These are phyloP conservation scores for Fusarium sp. DNA, from an alignment of 2,329 filamentous ascomycete species.

Conservation along the genomic window DNA sequence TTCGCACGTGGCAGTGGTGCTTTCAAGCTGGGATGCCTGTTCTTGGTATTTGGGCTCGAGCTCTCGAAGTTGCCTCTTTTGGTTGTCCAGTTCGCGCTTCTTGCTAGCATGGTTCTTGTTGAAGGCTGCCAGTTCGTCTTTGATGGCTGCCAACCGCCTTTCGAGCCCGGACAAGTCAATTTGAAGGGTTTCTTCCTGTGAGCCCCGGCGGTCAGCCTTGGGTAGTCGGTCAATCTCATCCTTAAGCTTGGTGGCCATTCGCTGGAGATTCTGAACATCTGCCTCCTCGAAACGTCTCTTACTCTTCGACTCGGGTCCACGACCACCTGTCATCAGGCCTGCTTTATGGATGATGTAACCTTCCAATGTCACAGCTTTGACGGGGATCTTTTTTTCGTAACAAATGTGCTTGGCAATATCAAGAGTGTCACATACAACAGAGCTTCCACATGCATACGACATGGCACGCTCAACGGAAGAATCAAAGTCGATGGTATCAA, in stretches of 20 bases:
- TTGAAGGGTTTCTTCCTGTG: slow-evolving; percentile 82
- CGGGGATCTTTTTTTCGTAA: slow-evolving; percentile 83
- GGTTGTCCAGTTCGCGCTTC: slow-evolving; percentile 79
- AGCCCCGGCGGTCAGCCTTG: slow-evolving; percentile 75
- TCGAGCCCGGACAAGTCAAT: slow-evolving; percentile 83
- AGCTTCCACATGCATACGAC: slow-evolving; percentile 92
- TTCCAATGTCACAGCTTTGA: slow-evolving; percentile 93
- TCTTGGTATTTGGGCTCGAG: slow-evolving; percentile 80
- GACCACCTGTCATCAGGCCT: slow-evolving; percentile 94
- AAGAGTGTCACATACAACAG: slow-evolving; percentile 90
- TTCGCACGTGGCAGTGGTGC: slow-evolving; percentile 57
- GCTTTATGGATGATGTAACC: slow-evolving; percentile 98
- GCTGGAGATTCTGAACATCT: slow-evolving; percentile 85
- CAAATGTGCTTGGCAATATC: slow-evolving; percentile 88
- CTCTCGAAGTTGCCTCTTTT: slow-evolving; percentile 76
- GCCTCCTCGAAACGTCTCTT: slow-evolving; percentile 89
- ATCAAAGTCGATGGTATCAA: slow-evolving; percentile 96
- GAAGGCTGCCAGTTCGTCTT: slow-evolving; percentile 79
- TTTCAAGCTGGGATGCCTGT: slow-evolving; percentile 73
- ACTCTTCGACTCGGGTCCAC: slow-evolving; percentile 77
- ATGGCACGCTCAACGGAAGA: slow-evolving; percentile 88
- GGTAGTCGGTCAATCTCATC: slow-evolving; percentile 83
- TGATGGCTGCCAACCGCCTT: slow-evolving; percentile 74
- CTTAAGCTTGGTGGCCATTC: slow-evolving; percentile 76
- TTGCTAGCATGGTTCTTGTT: slow-evolving; percentile 87